phyloP scores from a whole-genome alignment of 2,329 filamentous ascomycete genomes.

The Microascus cirrosus region DNA sequence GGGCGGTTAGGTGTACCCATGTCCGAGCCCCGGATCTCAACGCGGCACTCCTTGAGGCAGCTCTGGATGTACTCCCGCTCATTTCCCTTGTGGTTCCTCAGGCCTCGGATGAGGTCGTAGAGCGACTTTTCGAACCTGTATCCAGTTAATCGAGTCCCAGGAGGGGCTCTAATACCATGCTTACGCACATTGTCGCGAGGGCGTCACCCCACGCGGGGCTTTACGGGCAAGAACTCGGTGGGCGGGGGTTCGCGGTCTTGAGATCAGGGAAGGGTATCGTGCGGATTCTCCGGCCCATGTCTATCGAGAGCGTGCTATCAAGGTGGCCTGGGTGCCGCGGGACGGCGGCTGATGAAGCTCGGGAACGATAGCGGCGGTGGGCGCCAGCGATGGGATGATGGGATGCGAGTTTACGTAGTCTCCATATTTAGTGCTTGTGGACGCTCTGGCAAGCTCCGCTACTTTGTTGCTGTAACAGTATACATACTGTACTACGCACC shows the following conservation, averaged over 20 bases:
- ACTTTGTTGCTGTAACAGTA: not conserved
- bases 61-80: slow-evolving; percentile 94
- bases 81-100: slow-evolving; percentile 89
- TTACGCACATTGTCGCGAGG: slow-evolving; percentile 5
- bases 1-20: slow-evolving; percentile 55
- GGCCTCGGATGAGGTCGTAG: slow-evolving; percentile 93
- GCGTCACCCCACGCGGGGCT: slow-evolving; percentile 6
- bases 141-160: not conserved
- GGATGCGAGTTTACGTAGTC: not conserved
- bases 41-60: slow-evolving; percentile 87
- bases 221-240: not conserved
- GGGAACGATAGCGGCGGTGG: not conserved
- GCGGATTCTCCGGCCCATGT: not conserved
- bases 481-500: not conserved
- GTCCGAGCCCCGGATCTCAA: slow-evolving; percentile 85
- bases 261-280: not conserved
- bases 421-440: not conserved
- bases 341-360: not conserved
- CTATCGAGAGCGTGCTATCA: not conserved
- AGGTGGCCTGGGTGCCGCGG: not conserved
- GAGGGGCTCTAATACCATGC: not conserved
- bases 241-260: not conserved
- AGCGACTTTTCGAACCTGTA: slow-evolving; percentile 96
- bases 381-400: not conserved
- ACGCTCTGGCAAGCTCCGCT: not conserved